Evolutionary conservation across 805 yeast species (phyloP).

Genomic region (Yamadazyma laniorum): DNA sequence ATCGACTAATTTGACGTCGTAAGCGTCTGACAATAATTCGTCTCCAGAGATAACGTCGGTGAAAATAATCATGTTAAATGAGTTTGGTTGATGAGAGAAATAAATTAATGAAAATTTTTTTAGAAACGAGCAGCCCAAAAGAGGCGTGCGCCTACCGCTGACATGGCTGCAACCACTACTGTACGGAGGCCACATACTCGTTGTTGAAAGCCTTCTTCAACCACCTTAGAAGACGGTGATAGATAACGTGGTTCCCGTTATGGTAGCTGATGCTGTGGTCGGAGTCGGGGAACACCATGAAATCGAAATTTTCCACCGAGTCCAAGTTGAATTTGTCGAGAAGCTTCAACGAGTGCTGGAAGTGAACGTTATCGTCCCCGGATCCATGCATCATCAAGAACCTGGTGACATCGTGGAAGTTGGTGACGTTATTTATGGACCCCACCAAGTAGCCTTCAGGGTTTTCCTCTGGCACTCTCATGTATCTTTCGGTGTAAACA

Average conservation of each 20-base stretch:
- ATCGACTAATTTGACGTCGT: constrained; percentile 83
- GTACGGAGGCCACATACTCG: constrained; percentile 2
- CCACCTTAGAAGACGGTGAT: constrained; percentile 72
- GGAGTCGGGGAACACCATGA: constrained; percentile 89
- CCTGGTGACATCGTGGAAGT: constrained; percentile 56
- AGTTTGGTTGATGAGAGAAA: not conserved
- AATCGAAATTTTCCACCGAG: constrained; percentile 71
- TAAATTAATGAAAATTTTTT: constrained; percentile 11
- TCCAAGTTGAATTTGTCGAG: constrained; percentile 61
- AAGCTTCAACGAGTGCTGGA: constrained; percentile 80
- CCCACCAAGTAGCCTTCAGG: constrained; percentile 57
- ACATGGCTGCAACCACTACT: not conserved
- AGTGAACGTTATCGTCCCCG: constrained; percentile 96
- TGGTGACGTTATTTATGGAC: constrained; percentile 54
- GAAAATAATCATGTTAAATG: constrained; percentile 38
- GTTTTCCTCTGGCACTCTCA: constrained; percentile 79
- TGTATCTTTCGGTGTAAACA: constrained; percentile 90
- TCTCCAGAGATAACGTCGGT: constrained; percentile 87
- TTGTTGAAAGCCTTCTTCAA: constrained; percentile 49
- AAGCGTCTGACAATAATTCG: constrained; percentile 96
- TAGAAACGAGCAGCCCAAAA: not conserved
- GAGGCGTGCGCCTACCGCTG: constrained; percentile 4
- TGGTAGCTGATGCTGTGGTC: constrained; percentile 81
- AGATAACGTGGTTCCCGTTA: constrained; percentile 74
- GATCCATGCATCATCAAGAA: constrained; percentile 93